phyloP scores from a whole-genome alignment of 495 filamentous ascomycete genomes.

The Daldinia childiae region DNA sequence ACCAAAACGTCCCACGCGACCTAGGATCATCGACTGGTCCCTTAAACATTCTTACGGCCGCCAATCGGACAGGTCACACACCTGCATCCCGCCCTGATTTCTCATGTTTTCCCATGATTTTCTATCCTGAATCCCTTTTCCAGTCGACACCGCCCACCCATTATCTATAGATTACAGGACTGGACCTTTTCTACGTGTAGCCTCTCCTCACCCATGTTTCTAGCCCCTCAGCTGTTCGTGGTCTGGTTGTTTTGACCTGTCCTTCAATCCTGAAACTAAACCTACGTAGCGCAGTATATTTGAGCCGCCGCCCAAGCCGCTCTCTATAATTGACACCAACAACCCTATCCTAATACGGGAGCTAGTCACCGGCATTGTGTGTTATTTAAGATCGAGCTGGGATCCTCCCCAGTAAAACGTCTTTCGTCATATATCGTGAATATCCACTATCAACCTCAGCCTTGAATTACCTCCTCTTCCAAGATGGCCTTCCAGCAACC shows the following conservation, averaged over 20 bases:
- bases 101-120: slow-evolving; percentile 17
- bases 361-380: slow-evolving; percentile 16
- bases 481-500: slow-evolving; percentile 88
- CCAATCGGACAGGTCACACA: slow-evolving; percentile 43
- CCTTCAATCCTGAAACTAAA: slow-evolving; percentile 21
- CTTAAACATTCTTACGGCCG: slow-evolving; percentile 28
- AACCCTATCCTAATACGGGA: slow-evolving; percentile 20
- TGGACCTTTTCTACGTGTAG: slow-evolving; percentile 33
- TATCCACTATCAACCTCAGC: slow-evolving; percentile 16
- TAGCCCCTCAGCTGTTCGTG: slow-evolving; percentile 33
- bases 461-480: slow-evolving; percentile 24
- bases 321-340: slow-evolving; percentile 31
- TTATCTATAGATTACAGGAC: slow-evolving; percentile 27
- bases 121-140: slow-evolving; percentile 19
- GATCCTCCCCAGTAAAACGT: slow-evolving; percentile 38
- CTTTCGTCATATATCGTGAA: slow-evolving; percentile 27
- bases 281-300: slow-evolving; percentile 29
- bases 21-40: slow-evolving; percentile 40
- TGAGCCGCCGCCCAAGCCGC: slow-evolving; percentile 29
- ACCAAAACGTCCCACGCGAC: slow-evolving; percentile 39
- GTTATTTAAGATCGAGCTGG: slow-evolving; percentile 41
- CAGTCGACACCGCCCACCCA: slow-evolving; percentile 31
- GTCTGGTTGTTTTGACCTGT: slow-evolving; percentile 26
- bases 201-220: slow-evolving; percentile 33
- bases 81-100: slow-evolving; percentile 27